Base-by-base conservation (phyloP, 371 early-diverging fungal genomes). In the Parasitella parasitica region DNA sequence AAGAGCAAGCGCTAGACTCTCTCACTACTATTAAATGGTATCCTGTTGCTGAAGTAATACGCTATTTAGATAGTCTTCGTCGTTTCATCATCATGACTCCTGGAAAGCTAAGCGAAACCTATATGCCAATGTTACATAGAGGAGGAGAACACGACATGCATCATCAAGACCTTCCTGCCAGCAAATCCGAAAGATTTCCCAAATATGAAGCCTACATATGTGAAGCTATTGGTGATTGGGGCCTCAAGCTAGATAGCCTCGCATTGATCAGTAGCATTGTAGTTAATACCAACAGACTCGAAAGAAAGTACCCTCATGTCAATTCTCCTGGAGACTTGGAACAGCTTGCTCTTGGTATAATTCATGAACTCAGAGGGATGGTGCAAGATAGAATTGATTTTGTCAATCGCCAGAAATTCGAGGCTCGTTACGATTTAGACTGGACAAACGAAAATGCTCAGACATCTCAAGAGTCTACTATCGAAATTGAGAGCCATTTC, bases 151-250 rank as follows among this genome's bases (percentile, higher is more conserved):
- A 53, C 4, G 46, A 4, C 48, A 20, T 24, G n/a, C 4, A 48
- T 24, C 0, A n/a, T n/a, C 48, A 48, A 13, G 27, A 8, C 15
- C n/a, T 56, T 3, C 63, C 63, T 16, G 57, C 56, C 4, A 9
- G 12, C 0, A 22, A 41, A 16, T 34, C 16, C 28, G 9, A 35
- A 26, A 46, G 66, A 4, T 66, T 66, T n/a, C 66, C 66, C 7
- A n/a, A n/a, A 3, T 6, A 49, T 1, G 22, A 50, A 24, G n/a
- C 3, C 16, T 66, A 51, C 39, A 15, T 66, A 0, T 60, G 60
- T 34, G 66, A 66, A 28, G 61, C 39, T 3, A 24, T 56, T 6
- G 61, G 61, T 3, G 36, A 57, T 1, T 66, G 55, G 60, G 43
- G 34, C 8, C 12, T 36, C 0, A 28, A 35, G 22, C 26, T 54